phyloP scores from a whole-genome alignment of 495 filamentous ascomycete species.

The Hyaloscypha finlandica region DNA sequence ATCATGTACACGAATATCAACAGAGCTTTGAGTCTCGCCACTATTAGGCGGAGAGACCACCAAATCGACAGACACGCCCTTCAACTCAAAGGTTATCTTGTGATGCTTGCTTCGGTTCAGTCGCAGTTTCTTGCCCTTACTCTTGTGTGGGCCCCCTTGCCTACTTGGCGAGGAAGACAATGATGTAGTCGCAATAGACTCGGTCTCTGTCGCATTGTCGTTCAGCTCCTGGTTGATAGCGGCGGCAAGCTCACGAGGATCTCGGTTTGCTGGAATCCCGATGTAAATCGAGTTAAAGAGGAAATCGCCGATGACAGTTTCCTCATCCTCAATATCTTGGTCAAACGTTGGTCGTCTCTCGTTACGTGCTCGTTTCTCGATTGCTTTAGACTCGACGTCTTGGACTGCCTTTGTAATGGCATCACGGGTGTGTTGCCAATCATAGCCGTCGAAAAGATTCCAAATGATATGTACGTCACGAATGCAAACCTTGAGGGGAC shows the following conservation, averaged over 20 bases:
- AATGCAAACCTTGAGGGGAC: conserved; percentile 75
- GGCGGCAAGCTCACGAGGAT: conserved; percentile 74
- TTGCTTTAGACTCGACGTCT: conserved; percentile 78
- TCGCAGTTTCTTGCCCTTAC: conserved; percentile 61
- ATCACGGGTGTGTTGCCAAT: conserved; percentile 88
- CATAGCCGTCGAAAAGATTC: conserved; percentile 98
- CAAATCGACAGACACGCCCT: conserved; percentile 81
- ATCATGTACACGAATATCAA: conserved; percentile 80
- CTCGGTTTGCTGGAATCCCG: conserved; percentile 81
- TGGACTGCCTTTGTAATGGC: conserved; percentile 84
- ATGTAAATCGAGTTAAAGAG: conserved; percentile 99
- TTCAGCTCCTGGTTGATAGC: conserved; percentile 88
- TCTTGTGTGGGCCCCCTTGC: conserved; percentile 43
- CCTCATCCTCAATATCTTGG: conserved; percentile 60
- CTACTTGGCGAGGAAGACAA: conserved; percentile 61
- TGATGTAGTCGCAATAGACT: conserved; percentile 76
- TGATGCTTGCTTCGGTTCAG: conserved; percentile 85
- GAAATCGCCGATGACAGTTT: conserved; percentile 89
- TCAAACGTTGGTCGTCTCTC: conserved; percentile 49
- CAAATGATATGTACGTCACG: conserved; percentile 92
- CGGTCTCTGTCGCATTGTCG: conserved; percentile 84
- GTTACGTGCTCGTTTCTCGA: conserved; percentile 59
- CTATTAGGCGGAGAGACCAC: conserved; percentile 77
- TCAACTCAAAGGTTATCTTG: conserved; percentile 94
- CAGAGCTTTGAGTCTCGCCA: conserved; percentile 80